Percentiles rank a stretch among this genome's conserved stretches.
These are phyloP conservation scores for Gossypium schwendimanii DNA, from an alignment of 441 rosid genomes.

Conservation along the genomic window DNA sequence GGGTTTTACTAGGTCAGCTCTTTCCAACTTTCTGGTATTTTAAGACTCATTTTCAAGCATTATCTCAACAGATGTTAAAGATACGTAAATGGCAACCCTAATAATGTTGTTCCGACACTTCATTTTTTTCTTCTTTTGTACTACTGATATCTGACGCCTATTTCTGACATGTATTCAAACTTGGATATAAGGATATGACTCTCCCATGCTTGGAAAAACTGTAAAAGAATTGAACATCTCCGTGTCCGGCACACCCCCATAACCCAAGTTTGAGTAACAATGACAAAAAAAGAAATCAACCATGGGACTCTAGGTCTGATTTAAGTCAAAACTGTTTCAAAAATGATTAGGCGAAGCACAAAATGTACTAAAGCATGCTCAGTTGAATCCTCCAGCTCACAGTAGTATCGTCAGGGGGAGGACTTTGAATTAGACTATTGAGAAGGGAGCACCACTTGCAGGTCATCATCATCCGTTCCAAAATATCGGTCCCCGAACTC, in stretches of 20 bases:
- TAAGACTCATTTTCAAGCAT: constrained; percentile 1
- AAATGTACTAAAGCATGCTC: constrained; percentile 4
- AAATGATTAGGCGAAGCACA: constrained; percentile 18
- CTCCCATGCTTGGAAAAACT: not conserved
- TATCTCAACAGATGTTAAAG: not conserved
- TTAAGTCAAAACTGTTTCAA: constrained; percentile 37
- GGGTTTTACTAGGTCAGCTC: constrained; percentile 5
- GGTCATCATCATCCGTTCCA: constrained; percentile 79
- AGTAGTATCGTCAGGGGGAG: not conserved
- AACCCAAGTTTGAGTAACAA: not conserved
- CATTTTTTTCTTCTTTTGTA: too few species aligned
- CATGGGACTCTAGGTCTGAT: constrained; percentile 11
- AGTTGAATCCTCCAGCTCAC: constrained; percentile 9
- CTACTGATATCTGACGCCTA: too few species aligned
- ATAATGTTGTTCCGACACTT: not conserved
- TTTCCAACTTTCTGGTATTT: not conserved
- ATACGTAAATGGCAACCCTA: not conserved
- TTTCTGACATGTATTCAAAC: too few species aligned
- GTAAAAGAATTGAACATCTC: not conserved
- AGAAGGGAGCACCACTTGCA: constrained; percentile 22
- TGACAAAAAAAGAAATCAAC: not conserved
- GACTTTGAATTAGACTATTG: constrained; percentile 2
- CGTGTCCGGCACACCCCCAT: not conserved
- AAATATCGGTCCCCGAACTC: constrained; percentile 96
- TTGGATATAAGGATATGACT: not conserved